Evolutionary conservation across 495 filamentous ascomycete species (phyloP).

Genomic region (Tuber indicum): DNA sequence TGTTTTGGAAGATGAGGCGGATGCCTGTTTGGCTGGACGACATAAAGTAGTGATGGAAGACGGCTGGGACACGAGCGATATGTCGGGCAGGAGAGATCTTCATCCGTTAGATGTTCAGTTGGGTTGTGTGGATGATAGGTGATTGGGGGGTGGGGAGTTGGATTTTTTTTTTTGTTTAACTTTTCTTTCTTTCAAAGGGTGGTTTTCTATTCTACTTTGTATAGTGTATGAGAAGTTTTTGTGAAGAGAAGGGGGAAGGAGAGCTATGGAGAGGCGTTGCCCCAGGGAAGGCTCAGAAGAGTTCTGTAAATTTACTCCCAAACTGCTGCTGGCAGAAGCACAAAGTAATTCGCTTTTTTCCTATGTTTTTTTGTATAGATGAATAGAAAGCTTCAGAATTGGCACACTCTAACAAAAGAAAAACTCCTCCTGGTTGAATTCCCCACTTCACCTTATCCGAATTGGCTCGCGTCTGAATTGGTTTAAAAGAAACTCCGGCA

Average conservation of each 20-base stretch:
- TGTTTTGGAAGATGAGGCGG: neutral
- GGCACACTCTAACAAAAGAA: neutral
- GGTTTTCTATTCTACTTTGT: neutral
- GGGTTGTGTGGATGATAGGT: conserved; percentile 4
- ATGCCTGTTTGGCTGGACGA: neutral
- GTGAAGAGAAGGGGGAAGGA: neutral
- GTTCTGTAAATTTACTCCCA: neutral
- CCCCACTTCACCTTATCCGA: neutral
- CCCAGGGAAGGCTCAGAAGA: neutral
- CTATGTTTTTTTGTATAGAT: conserved; percentile 1
- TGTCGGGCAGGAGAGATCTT: neutral
- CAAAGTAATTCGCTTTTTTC: conserved; percentile 4
- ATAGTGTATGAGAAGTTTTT: neutral
- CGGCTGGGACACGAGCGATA: neutral
- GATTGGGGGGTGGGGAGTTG: neutral
- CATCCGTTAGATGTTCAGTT: neutral
- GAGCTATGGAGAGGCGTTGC: neutral
- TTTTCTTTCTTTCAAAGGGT: neutral
- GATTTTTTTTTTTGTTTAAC: neutral
- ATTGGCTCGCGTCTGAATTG: neutral
- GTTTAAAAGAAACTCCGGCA: neutral
- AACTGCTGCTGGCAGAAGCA: neutral
- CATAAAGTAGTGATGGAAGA: neutral
- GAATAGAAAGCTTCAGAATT: conserved; percentile 1
- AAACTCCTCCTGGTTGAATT: neutral